These are phyloP conservation scores for Colletotrichum nymphaeae DNA, from an alignment of 2,329 filamentous ascomycete genomes.

Conservation along the genomic window DNA sequence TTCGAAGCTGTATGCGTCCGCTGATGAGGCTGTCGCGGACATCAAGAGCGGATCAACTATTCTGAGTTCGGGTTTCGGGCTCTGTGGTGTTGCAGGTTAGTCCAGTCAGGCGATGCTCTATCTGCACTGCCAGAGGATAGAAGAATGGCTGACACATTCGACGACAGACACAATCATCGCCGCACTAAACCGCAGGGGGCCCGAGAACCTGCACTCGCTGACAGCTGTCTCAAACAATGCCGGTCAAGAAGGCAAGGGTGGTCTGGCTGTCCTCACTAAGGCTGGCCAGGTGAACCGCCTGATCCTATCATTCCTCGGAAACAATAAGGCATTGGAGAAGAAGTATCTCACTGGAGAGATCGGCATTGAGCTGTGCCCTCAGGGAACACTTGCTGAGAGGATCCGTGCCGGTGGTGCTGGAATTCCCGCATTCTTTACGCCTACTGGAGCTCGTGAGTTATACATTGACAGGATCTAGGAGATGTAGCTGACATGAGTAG, in stretches of 20 bases:
- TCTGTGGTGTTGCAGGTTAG: conserved; percentile 79
- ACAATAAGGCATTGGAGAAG: conserved; percentile 80
- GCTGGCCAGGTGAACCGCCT: conserved; percentile 78
- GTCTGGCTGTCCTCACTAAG: conserved; percentile 75
- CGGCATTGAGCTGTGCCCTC: conserved; percentile 80
- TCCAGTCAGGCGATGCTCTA: conserved; percentile 41
- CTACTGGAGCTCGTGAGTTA: conserved; percentile 72
- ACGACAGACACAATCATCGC: conserved; percentile 75
- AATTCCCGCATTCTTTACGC: conserved; percentile 85
- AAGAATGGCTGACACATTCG: background rate
- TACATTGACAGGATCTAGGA: conserved; percentile 38
- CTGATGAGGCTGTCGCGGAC: conserved; percentile 77
- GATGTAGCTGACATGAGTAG: conserved; percentile 42
- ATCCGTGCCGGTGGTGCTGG: conserved; percentile 79
- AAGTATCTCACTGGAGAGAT: conserved; percentile 81
- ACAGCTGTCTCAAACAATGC: conserved; percentile 87
- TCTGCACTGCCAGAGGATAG: background rate
- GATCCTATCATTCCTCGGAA: conserved; percentile 80
- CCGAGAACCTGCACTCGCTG: conserved; percentile 72
- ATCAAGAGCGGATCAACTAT: conserved; percentile 77
- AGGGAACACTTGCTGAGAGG: conserved; percentile 79
- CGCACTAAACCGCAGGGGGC: conserved; percentile 70
- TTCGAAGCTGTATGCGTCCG: conserved; percentile 64
- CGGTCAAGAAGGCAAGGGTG: conserved; percentile 74
- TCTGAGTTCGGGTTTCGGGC: conserved; percentile 83